Evolutionary conservation across 345 rosid species (phyloP).

Genomic region (Punica granatum): DNA sequence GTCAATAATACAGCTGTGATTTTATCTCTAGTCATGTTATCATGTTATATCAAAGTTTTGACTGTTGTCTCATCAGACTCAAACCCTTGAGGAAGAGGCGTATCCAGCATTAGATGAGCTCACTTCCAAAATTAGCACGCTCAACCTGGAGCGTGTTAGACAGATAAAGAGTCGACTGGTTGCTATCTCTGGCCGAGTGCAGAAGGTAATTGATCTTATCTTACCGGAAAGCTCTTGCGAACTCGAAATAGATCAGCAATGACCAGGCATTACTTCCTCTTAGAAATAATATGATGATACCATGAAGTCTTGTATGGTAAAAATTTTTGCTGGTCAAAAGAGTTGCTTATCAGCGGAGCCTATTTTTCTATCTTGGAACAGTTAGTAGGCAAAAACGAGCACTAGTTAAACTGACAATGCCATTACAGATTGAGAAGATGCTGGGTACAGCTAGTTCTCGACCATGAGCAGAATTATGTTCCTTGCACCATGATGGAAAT

Average conservation of each 20-base stretch:
- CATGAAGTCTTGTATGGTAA: neutral
- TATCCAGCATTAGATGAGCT: constrained; percentile 80
- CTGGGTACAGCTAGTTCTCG: neutral
- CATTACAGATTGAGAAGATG: neutral
- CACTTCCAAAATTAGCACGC: constrained; percentile 71
- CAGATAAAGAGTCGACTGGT: constrained; percentile 73
- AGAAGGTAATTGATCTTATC: constrained; percentile 41
- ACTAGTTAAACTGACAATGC: neutral
- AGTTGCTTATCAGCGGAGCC: neutral
- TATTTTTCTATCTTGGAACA: neutral
- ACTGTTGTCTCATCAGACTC: constrained; percentile 25
- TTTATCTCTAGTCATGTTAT: neutral
- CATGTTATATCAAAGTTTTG: neutral
- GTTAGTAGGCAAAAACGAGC: neutral
- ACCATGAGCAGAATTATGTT: neutral
- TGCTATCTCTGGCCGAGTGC: constrained; percentile 61
- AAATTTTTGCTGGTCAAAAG: neutral
- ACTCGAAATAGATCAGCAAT: neutral
- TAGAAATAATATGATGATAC: neutral
- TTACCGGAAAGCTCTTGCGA: neutral
- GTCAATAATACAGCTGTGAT: neutral
- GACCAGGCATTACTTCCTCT: neutral
- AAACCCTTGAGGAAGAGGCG: constrained; percentile 64
- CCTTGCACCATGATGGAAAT: neutral
- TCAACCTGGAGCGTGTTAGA: constrained; percentile 65